A percentile compares a stretch with the other conserved stretches of the same genome.
phyloP scores from a whole-genome alignment of 1,139 yeast genomes.

The Saccharomycopsis crataegensis region DNA sequence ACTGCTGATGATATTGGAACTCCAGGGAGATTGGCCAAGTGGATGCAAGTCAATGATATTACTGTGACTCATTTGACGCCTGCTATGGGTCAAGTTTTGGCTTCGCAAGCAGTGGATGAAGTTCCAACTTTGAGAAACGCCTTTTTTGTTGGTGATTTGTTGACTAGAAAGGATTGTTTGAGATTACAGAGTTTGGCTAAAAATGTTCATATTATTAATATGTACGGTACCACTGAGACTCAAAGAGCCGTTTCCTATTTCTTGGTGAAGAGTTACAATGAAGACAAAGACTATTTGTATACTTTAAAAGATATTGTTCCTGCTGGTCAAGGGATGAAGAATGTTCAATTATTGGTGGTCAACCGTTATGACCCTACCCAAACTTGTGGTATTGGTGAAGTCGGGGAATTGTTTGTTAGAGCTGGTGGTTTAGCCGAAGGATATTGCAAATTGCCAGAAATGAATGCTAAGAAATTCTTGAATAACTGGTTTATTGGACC shows the following conservation, averaged over 20 bases:
- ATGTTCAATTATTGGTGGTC: constrained; percentile 89
- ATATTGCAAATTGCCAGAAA: constrained; percentile 82
- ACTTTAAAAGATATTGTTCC: constrained; percentile 94
- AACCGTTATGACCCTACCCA: constrained; percentile 82
- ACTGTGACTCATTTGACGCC: constrained; percentile 97
- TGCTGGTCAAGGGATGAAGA: constrained; percentile 95
- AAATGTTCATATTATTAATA: constrained; percentile 85
- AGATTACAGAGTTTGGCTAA: constrained; percentile 87
- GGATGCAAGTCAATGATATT: constrained; percentile 92
- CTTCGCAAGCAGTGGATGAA: constrained; percentile 92
- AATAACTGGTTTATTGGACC: constrained; percentile 79
- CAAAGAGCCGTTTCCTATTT: constrained; percentile 95
- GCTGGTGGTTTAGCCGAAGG: constrained; percentile 99
- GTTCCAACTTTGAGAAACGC: constrained; percentile 90
- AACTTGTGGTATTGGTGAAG: constrained; percentile 97
- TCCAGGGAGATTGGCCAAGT: constrained; percentile 92
- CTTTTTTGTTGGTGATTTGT: constrained; percentile 94
- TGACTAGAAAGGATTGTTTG: constrained; percentile 93
- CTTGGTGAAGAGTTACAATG: constrained; percentile 68
- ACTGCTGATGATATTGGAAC: constrained; percentile 97
- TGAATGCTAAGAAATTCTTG: constrained; percentile 80
- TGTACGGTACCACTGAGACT: constrained; percentile 99
- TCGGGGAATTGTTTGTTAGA: constrained; percentile 95
- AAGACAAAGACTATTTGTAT: constrained; percentile 68
- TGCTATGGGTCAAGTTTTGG: constrained; percentile 96